Base-by-base conservation (phyloP, 2,329 filamentous ascomycete genomes). In the Aureobasidium sp. region DNA sequence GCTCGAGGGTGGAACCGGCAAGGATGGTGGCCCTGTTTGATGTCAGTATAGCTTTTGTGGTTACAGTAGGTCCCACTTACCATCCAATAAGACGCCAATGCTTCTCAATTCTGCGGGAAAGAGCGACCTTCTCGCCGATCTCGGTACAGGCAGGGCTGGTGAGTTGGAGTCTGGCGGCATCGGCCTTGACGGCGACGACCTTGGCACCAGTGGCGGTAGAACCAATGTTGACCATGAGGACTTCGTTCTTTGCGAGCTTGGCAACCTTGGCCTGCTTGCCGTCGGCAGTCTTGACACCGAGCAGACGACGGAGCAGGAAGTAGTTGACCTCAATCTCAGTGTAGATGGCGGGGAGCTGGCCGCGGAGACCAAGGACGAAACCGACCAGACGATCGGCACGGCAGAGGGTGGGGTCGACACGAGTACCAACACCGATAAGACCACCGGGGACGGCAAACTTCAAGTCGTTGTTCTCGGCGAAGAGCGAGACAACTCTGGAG, bases 181-280 rank as follows among this genome's bases (percentile, higher is more conserved):
- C 94, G 71, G 93, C 92, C 84, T 94, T 96, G 73, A 97, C 95
- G 70, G 90, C 93, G 62, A 94, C 84, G 58, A 99, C 90, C 84
- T 97, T 99, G 67, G 94, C 94, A 76, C 94, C 94, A 15, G 93
- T 96, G 49, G 94, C 95, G 10, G 93, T 97, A 38, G 90, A 96
- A 64, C 94, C 94, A 73, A 99, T 99, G 81, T 99, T 99, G 67
- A 99, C 94, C 94, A 99, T 97, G 77, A 99, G 87, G 70, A 97
- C 91, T 77, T 99, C 94, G 78, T 96, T 96, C 86, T 97, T 99
- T 61, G 91, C 82, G 66, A 99, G 82, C 81, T 99, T 99, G 69
- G 92, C 91, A 67, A 99, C 94, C 87, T 99, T 99, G 71, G 93
- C 93, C 78, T 97, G 94, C 82, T 99, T 99, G 74, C 94, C 94